Evolutionary conservation across 441 rosid species (phyloP).

Genomic region (Adansonia gregorii): DNA sequence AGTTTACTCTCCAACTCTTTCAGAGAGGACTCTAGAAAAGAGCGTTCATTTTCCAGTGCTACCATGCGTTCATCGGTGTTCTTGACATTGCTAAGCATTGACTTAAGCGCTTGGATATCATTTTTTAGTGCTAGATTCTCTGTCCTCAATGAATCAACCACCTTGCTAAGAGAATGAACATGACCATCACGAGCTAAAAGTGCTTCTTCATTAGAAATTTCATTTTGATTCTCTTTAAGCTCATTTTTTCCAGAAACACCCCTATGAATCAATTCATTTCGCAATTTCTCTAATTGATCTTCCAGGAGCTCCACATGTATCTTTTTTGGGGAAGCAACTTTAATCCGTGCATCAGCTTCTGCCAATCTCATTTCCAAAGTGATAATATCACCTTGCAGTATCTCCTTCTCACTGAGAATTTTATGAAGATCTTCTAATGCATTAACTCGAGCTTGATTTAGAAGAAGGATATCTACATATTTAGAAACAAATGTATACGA

Average conservation of each 20-base stretch:
- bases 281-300: constrained; percentile 72
- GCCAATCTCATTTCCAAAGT: constrained; percentile 69
- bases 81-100: constrained; percentile 55
- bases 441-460: constrained; percentile 78
- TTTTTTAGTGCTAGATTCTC: constrained; percentile 69
- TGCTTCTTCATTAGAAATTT: constrained; percentile 32
- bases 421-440: constrained; percentile 76
- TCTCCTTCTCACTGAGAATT: constrained; percentile 76
- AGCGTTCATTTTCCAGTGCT: constrained; percentile 65
- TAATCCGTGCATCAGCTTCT: constrained; percentile 82
- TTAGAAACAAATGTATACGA: constrained; percentile 21
- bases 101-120: constrained; percentile 66
- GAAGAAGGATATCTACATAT: constrained; percentile 75
- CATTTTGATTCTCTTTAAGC: constrained; percentile 33
- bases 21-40: constrained; percentile 61
- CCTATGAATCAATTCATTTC: constrained; percentile 52
- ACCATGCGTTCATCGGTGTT: constrained; percentile 65
- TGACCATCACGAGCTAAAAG: constrained; percentile 40
- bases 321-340: constrained; percentile 78
- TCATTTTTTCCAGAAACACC: constrained; percentile 35
- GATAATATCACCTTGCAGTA: constrained; percentile 72
- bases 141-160: constrained; percentile 60
- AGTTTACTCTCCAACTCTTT: constrained; percentile 74
- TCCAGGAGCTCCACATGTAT: constrained; percentile 64
- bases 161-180: constrained; percentile 56